A percentile compares a stretch with the other conserved stretches of the same genome.
These are phyloP conservation scores for Cordyceps farinosa DNA, from an alignment of 2,329 filamentous ascomycete genomes.

Conservation along the genomic window DNA sequence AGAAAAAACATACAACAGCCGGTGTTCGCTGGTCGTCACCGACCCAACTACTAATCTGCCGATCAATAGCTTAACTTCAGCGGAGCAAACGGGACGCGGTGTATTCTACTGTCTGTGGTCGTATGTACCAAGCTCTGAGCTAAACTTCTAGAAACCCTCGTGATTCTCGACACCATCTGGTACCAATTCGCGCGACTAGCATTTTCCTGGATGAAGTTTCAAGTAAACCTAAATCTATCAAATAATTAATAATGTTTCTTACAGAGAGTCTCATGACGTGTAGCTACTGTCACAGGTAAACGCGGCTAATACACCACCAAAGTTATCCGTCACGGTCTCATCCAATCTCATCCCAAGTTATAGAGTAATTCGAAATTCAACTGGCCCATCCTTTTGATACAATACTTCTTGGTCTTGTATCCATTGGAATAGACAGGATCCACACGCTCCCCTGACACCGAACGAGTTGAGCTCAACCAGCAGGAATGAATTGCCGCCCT, in stretches of 20 bases:
- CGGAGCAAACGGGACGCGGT: neutral
- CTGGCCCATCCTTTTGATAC: constrained; percentile 24
- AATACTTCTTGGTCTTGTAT: constrained; percentile 34
- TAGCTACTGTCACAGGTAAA: too few relatives aligned
- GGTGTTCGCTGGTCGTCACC: constrained; percentile 1
- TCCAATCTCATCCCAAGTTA: neutral
- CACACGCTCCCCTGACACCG: constrained; percentile 41
- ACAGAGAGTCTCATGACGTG: too few relatives aligned
- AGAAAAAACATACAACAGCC: neutral
- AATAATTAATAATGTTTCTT: too few relatives aligned
- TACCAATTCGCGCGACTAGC: too few relatives aligned
- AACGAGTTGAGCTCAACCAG: constrained; percentile 46
- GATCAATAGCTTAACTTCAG: neutral
- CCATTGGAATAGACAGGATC: constrained; percentile 46
- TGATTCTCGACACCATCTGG: too few relatives aligned
- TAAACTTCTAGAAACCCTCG: too few relatives aligned
- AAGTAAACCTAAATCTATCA: too few relatives aligned
- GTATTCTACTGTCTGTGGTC: neutral
- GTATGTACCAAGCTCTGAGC: neutral
- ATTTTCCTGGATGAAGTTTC: too few relatives aligned
- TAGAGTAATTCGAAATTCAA: neutral
- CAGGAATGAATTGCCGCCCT: constrained; percentile 24
- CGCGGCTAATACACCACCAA: too few relatives aligned
- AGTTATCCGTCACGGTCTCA: too few relatives aligned
- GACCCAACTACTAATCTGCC: constrained; percentile 1